Conservation (phyloP, 2,329 filamentous ascomycete species). For the Aspergillus vadensis region DNA sequence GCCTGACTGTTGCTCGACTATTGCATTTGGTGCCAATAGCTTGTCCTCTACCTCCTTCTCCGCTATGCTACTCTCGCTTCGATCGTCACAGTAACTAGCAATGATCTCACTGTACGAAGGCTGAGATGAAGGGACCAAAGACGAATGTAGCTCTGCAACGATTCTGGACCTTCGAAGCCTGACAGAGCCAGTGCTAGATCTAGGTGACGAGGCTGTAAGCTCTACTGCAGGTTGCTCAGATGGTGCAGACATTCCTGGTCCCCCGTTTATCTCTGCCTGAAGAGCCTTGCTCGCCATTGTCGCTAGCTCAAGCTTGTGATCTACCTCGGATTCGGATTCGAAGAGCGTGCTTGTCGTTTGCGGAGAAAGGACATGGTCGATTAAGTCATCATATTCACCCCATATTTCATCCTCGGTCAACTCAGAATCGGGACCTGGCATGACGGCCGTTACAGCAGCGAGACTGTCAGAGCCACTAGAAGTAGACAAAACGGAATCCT, state of each 20-base stretch:
- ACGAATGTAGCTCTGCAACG: slow-evolving; percentile 52
- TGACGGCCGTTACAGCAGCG: slow-evolving; percentile 65
- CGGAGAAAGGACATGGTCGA: slow-evolving; percentile 67
- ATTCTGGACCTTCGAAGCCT: slow-evolving; percentile 54
- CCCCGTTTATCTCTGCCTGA: slow-evolving; percentile 37
- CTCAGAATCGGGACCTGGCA: slow-evolving; percentile 63
- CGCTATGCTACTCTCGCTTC: slow-evolving; percentile 25
- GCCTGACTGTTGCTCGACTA: slow-evolving; percentile 29
- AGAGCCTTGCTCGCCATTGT: slow-evolving; percentile 43
- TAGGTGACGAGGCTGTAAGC: slow-evolving; percentile 27
- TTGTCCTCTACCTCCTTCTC: slow-evolving; percentile 23
- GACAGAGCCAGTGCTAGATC: slow-evolving; percentile 38
- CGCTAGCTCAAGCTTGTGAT: slow-evolving; percentile 39
- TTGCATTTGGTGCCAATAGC: slow-evolving; percentile 22
- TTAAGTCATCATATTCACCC: slow-evolving; percentile 89
- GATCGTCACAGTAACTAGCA: slow-evolving; percentile 50
- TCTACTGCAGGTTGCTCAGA: slow-evolving; percentile 27
- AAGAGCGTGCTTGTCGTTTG: slow-evolving; percentile 30
- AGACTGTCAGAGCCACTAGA: slow-evolving; percentile 67
- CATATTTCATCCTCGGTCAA: slow-evolving; percentile 84
- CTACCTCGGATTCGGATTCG: slow-evolving; percentile 16
- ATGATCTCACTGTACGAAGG: slow-evolving; percentile 57
- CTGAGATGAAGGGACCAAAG: slow-evolving; percentile 53
- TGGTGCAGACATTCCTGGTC: slow-evolving; percentile 18
- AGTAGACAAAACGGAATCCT: slow-evolving; percentile 68